Base-by-base conservation (phyloP, 352 stramenopile species). In the Phytophthora gonapodyides region DNA sequence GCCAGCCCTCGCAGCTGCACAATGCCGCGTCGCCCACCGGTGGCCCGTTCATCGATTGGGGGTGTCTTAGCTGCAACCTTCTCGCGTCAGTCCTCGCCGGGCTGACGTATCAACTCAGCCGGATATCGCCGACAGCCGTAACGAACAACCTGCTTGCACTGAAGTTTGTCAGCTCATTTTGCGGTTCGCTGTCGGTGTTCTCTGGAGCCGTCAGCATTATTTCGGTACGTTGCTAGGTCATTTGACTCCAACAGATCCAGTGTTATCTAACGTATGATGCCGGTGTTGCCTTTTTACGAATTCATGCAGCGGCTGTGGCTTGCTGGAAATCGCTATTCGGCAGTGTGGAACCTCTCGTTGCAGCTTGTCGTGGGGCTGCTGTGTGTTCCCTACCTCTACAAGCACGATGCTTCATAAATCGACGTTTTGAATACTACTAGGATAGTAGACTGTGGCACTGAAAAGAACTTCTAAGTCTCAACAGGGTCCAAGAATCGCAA, bases 121-220 rank as follows among this genome's bases (percentile, higher is more conserved):
- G 76, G 13, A 56, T 87, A 27, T 79, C 78, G 9, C 57, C 77
- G 1, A 62, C 50, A 6, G 57, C 55, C 5, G 43, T 88, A 40
- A 75, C 67, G 11, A 76, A 85, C 40, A 89, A 89, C 27, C 49
- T 91, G 15, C 65, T 89, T 5, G 70, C 82, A 16, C 64, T 84
- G 57, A 91, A 91, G 65, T 91, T 91, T 62, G 82, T 88, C n/a
- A 88, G 76, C 15, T 91, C 82, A 4, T 91, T 91, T 30, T 91
- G 82, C 55, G 82, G 82, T 15, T 91, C 82, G 5, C 38, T 91
- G 17, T 91, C 82, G 33, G 77, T 73, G 42, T 89, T 91, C 55
- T 88, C 78, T 12, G 78, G 68, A 1, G 46, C 74, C 17, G 74
- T 91, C 24, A 88, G 69, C 17, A 71, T 82, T 38, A 69, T 75